These are phyloP conservation scores for Corymbia maculata DNA, from an alignment of 345 rosid genomes.

Conservation along the genomic window DNA sequence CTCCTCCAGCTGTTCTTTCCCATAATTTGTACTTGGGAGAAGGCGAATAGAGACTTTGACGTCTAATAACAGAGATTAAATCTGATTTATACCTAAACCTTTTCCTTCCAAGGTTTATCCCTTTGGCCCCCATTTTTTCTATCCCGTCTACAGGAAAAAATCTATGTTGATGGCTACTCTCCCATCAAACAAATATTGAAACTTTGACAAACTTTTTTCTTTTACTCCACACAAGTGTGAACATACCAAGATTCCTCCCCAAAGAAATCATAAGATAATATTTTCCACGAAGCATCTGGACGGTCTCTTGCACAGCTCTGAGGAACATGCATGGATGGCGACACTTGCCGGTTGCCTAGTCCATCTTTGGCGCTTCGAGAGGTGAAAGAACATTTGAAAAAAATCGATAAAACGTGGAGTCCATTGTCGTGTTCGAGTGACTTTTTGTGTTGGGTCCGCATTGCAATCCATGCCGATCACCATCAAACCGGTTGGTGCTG, in stretches of 20 bases:
- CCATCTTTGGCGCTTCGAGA: not conserved
- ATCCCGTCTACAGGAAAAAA: not conserved
- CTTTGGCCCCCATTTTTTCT: not conserved
- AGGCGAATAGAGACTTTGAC: no score
- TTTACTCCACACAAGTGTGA: not conserved
- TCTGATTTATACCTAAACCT: not conserved
- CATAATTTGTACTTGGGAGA: no score
- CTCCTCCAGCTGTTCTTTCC: no score
- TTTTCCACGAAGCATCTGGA: not conserved
- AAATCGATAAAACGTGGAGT: not conserved
- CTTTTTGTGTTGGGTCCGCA: not conserved
- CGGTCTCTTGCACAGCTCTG: not conserved
- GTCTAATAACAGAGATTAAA: no score
- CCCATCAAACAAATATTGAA: not conserved
- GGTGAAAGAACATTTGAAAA: not conserved
- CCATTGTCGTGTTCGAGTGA: not conserved
- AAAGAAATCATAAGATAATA: not conserved
- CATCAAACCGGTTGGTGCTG: not conserved
- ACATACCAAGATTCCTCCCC: not conserved
- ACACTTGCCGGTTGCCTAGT: not conserved
- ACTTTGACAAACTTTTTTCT: not conserved
- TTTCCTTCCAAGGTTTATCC: not conserved
- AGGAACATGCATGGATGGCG: not conserved
- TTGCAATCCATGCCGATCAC: not conserved
- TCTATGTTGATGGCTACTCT: not conserved